Evolutionary conservation across 129 eudicot species (phyloP).

Genomic region (Kitagawia praeruptora): DNA sequence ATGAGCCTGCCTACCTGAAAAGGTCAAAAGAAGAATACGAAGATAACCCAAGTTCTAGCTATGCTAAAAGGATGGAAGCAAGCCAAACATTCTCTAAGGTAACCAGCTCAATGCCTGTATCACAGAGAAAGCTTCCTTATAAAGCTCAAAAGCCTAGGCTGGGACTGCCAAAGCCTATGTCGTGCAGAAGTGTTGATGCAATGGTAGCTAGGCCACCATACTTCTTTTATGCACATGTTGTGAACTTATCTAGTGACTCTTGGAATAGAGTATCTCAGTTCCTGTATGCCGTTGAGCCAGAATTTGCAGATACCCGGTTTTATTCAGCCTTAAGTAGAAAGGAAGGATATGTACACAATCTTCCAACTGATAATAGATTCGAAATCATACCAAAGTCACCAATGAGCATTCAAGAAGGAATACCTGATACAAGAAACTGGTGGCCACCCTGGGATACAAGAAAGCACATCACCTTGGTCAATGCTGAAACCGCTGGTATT

Average conservation of each 20-base stretch:
- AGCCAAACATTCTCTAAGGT: slow-evolving; percentile 23
- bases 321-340: slow-evolving; percentile 75
- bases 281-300: slow-evolving; percentile 70
- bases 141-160: slow-evolving; percentile 30
- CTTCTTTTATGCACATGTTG: slow-evolving; percentile 75
- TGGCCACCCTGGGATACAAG: slow-evolving; percentile 96
- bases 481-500: slow-evolving; percentile 35
- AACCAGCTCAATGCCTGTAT: not conserved
- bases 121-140: slow-evolving; percentile 22
- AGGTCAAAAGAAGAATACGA: slow-evolving; percentile 53
- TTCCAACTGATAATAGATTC: slow-evolving; percentile 56
- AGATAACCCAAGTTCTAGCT: slow-evolving; percentile 29
- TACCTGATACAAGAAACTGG: slow-evolving; percentile 46
- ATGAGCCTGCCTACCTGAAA: slow-evolving; percentile 31
- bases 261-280: slow-evolving; percentile 75
- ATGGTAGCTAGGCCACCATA: slow-evolving; percentile 70
- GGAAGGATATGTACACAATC: slow-evolving; percentile 89
- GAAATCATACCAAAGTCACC: slow-evolving; percentile 67
- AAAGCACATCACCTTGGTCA: slow-evolving; percentile 51
- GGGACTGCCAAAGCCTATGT: slow-evolving; percentile 33
- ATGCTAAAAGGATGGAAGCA: slow-evolving; percentile 25
- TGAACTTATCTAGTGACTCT: slow-evolving; percentile 46
- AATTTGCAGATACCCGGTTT: slow-evolving; percentile 43
- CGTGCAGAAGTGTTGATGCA: slow-evolving; percentile 39
- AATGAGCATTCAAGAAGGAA: slow-evolving; percentile 56